Evolutionary conservation across 2,329 filamentous ascomycete genomes (phyloP).

Genomic region (Xylaria sp.): DNA sequence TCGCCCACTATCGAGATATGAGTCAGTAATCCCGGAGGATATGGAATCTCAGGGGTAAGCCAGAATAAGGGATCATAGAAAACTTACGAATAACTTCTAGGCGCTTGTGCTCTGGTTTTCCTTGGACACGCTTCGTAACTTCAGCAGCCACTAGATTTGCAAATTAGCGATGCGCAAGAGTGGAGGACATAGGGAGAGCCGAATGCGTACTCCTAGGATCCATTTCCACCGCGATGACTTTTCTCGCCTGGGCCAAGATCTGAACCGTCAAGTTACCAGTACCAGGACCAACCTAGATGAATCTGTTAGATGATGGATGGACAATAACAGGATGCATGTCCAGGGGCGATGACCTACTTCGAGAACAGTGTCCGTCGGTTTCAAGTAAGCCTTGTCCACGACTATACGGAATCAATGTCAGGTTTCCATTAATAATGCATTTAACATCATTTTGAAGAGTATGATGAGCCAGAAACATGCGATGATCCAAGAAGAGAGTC

Average conservation of each 20-base stretch:
- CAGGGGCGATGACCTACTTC: constrained; percentile 62
- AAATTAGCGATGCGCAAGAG: neutral
- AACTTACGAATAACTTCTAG: constrained; percentile 63
- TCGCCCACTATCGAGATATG: constrained; percentile 58
- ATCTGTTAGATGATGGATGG: neutral
- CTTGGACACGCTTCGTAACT: constrained; percentile 69
- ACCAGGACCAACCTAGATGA: constrained; percentile 64
- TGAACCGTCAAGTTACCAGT: constrained; percentile 81
- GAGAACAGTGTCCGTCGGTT: constrained; percentile 83
- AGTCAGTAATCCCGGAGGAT: neutral
- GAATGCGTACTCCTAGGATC: constrained; percentile 63
- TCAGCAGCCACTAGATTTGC: constrained; percentile 67
- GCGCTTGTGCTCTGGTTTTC: constrained; percentile 75
- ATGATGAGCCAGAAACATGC: neutral
- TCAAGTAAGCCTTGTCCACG: constrained; percentile 80
- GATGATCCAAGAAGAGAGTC: neutral
- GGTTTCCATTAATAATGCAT: neutral
- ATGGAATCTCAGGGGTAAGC: neutral
- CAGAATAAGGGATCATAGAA: neutral
- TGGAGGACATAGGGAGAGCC: neutral
- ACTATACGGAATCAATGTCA: constrained; percentile 65
- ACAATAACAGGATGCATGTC: neutral
- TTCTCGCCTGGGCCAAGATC: constrained; percentile 82
- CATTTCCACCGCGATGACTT: constrained; percentile 74
- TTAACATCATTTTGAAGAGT: neutral